phyloP scores from a whole-genome alignment of 352 stramenopile species.

The Halophytophthora polymorphica region DNA sequence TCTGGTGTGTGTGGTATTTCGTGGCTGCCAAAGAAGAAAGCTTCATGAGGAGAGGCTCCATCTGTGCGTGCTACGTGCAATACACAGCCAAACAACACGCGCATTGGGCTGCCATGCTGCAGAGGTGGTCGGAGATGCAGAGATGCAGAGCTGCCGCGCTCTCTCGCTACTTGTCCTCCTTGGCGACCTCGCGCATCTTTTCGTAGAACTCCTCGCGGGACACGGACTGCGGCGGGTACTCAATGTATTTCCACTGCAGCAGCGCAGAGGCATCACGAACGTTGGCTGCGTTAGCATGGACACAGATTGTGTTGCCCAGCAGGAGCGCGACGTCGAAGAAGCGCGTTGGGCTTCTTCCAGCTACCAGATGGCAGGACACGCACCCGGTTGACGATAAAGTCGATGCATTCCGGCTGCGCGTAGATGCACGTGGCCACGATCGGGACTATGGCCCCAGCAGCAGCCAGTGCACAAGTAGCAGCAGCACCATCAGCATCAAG shows the following conservation, averaged over 20 bases:
- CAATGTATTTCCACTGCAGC: slow-evolving; percentile 79
- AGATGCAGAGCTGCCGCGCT: no score
- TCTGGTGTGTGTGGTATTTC: slow-evolving; percentile 11
- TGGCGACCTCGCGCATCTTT: slow-evolving; percentile 70
- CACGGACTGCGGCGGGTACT: slow-evolving; percentile 75
- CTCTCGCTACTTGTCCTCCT: slow-evolving; percentile 41
- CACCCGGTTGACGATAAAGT: slow-evolving; percentile 69
- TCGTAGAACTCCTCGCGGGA: slow-evolving; percentile 74
- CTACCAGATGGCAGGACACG: background rate
- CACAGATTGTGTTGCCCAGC: background rate
- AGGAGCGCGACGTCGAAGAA: background rate
- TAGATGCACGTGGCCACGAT: slow-evolving; percentile 80
- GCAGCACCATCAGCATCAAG: background rate
- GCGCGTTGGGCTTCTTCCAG: background rate
- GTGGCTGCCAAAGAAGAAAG: no score
- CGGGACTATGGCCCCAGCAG: slow-evolving; percentile 39
- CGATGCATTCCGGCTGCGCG: slow-evolving; percentile 83
- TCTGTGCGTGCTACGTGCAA: no score
- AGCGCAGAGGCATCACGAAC: background rate
- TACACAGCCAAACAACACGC: no score
- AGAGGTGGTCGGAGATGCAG: no score
- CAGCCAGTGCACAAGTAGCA: slow-evolving; percentile 1
- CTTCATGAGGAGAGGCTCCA: no score
- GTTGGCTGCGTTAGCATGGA: background rate
- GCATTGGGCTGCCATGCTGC: no score